These are phyloP conservation scores for Myriosclerotinia scirpicola DNA, from an alignment of 2,329 filamentous ascomycete genomes.

Conservation along the genomic window DNA sequence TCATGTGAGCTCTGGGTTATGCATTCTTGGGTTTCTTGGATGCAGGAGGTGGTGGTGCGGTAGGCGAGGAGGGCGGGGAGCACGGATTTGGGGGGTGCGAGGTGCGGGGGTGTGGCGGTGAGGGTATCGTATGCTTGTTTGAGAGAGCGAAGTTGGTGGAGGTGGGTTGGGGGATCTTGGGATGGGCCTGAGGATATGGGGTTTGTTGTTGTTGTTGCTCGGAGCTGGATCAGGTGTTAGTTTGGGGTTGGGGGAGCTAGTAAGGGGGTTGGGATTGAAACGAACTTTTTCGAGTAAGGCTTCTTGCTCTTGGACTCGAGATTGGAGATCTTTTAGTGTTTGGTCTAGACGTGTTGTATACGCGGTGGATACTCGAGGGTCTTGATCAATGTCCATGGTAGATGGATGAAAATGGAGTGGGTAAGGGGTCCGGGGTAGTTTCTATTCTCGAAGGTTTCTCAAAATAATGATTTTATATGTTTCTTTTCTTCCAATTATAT, in stretches of 20 bases:
- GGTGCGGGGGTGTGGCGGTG: conserved; percentile 59
- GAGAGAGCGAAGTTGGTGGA: conserved; percentile 52
- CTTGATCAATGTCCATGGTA: conserved; percentile 25
- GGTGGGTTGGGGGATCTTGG: conserved; percentile 41
- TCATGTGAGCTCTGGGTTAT: conserved; percentile 49
- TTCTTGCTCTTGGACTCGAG: conserved; percentile 55
- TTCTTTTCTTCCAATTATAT: not conserved
- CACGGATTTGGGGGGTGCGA: conserved; percentile 66
- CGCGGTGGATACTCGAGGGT: conserved; percentile 42
- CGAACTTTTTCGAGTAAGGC: conserved; percentile 49
- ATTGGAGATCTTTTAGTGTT: conserved; percentile 67
- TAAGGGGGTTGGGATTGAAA: not conserved
- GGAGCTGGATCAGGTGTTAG: conserved; percentile 32
- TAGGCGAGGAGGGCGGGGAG: conserved; percentile 71
- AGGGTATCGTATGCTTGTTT: conserved; percentile 66
- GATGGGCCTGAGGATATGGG: conserved; percentile 36
- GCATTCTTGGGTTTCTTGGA: conserved; percentile 62
- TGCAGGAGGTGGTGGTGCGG: conserved; percentile 63
- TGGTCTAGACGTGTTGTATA: conserved; percentile 60
- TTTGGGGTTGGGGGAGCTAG: conserved; percentile 10
- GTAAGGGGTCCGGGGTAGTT: not conserved
- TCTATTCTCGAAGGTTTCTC: not conserved
- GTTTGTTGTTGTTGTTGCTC: conserved; percentile 29
- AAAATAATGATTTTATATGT: no score
- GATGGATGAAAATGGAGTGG: not conserved